Conservation (phyloP, 805 yeast genomes). For the Myxozyma geophila region DNA sequence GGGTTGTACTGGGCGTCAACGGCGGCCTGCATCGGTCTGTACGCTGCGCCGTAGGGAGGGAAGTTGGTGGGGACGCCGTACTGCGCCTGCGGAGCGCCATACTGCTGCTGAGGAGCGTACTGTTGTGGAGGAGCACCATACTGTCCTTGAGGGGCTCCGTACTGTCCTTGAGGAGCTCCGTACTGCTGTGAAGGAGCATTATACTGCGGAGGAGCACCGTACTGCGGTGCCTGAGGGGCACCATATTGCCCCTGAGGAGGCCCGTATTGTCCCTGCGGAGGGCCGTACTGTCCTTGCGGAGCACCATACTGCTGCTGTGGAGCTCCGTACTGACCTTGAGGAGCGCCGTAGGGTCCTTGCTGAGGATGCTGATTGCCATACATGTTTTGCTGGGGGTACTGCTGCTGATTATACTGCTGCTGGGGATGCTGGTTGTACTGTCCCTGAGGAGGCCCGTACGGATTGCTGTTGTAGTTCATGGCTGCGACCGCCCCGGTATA, state of each 20-base stretch:
- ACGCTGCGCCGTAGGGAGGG: neutral
- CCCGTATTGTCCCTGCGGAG: neutral
- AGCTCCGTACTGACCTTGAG: neutral
- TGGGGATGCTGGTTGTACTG: slow-evolving; percentile 10
- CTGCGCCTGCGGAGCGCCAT: slow-evolving; percentile 8
- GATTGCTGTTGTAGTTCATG: neutral
- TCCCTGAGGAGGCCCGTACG: slow-evolving; percentile 15
- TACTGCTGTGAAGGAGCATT: slow-evolving; percentile 10
- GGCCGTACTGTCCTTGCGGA: neutral
- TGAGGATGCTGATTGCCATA: neutral
- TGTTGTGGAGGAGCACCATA: slow-evolving; percentile 15
- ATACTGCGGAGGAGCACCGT: slow-evolving; percentile 6
- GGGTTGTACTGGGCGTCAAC: slow-evolving; percentile 35
- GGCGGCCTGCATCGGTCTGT: neutral
- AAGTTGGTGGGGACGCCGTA: slow-evolving; percentile 8
- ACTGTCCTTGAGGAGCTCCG: slow-evolving; percentile 11
- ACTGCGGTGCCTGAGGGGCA: slow-evolving; percentile 10
- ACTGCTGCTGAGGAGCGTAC: slow-evolving; percentile 10
- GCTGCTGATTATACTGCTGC: slow-evolving; percentile 14
- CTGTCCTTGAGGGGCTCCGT: slow-evolving; percentile 15
- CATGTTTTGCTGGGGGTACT: neutral
- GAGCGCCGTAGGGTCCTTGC: neutral
- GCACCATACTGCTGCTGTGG: slow-evolving; percentile 1
- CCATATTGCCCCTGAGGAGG: slow-evolving; percentile 3
- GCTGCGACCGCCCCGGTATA: neutral